These are phyloP conservation scores for Akebia trifoliata DNA, from an alignment of 164 flowering plant species.

Conservation along the genomic window DNA sequence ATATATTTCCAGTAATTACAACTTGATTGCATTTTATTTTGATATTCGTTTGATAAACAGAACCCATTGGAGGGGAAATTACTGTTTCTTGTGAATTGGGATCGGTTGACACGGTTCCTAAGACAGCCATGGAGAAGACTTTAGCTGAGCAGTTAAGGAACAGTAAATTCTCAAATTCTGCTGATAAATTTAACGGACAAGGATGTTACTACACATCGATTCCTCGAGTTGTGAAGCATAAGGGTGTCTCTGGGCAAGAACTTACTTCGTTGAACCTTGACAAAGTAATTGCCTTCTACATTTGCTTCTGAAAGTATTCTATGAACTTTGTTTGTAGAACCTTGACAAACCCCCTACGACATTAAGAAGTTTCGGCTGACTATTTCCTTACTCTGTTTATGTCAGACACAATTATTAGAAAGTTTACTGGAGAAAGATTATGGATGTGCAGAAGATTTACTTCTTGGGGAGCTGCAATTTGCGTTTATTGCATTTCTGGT, in stretches of 20 bases:
- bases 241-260: slow-evolving; percentile 57
- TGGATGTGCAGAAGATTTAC: slow-evolving; percentile 67
- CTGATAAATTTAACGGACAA: slow-evolving; percentile 29
- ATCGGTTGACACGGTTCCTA: slow-evolving; percentile 35
- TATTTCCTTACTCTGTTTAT: slow-evolving; percentile 4
- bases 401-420: slow-evolving; percentile 72
- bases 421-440: slow-evolving; percentile 50
- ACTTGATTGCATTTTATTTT: neutral
- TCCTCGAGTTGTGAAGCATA: slow-evolving; percentile 69
- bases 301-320: neutral
- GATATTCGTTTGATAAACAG: slow-evolving; percentile 29
- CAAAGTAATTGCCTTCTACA: slow-evolving; percentile 45
- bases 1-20: neutral
- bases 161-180: slow-evolving; percentile 41
- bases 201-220: slow-evolving; percentile 77
- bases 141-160: slow-evolving; percentile 58
- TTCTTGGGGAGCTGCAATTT: slow-evolving; percentile 93
- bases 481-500: slow-evolving; percentile 89
- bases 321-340: neutral
- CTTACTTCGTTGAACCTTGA: slow-evolving; percentile 88
- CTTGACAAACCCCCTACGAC: neutral
- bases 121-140: slow-evolving; percentile 57
- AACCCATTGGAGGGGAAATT: slow-evolving; percentile 92
- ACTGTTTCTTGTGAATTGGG: slow-evolving; percentile 56
- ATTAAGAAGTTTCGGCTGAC: neutral